Evolutionary conservation across 768 basidiomycete species (phyloP), one percentile per base, ranked within the genome.

Genomic region (Leccinum olivaceopallidum): DNA sequence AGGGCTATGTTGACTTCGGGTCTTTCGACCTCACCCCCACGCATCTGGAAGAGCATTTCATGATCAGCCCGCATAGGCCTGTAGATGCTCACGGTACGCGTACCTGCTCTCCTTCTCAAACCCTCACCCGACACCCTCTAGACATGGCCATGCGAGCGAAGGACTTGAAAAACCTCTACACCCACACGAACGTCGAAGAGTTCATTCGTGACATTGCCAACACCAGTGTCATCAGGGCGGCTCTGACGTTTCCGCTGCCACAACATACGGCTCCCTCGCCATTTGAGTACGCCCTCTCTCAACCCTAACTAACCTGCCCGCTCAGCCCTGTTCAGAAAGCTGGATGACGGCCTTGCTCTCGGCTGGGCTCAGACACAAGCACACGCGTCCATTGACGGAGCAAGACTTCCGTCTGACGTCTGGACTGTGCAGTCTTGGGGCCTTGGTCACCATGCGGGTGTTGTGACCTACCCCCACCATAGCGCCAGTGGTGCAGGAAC

Each of bases 391-490:
- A 5, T 51, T 6, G 26, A 52, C 2, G 49, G 18, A 2, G 9
- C 2, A n/a, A 30, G n/a, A 13, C 24, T 56, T 5, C 42, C 44
- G 6, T 9, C 28, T 6, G 55, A 56, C 37, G 36, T 42, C 5
- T 58, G 50, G 50, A 39, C 36, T 14, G 26, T 39, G 6, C 50
- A 50, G 9, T 51, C 50, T 12, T 58, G 57, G 57, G 50, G 30
- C 14, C 10, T 58, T n/a, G 36, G 18, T 3, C 50, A 58, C 12
- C 57, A 58, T 14, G 57, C 57, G 3, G 57, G 16, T 4, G 22
- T 58, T 10, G n/a, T 52, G 24, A 51, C 26, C 3, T 58, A 51
- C 16, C 24, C 50, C 50, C 59, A 60, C 47, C 59, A 60, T 18
- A 28, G 48, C 14, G 32, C 58, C 13, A 37, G 52, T 3, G 60